Evolutionary conservation across 441 rosid genomes (phyloP).

Genomic region (Flueggea neowawraea): DNA sequence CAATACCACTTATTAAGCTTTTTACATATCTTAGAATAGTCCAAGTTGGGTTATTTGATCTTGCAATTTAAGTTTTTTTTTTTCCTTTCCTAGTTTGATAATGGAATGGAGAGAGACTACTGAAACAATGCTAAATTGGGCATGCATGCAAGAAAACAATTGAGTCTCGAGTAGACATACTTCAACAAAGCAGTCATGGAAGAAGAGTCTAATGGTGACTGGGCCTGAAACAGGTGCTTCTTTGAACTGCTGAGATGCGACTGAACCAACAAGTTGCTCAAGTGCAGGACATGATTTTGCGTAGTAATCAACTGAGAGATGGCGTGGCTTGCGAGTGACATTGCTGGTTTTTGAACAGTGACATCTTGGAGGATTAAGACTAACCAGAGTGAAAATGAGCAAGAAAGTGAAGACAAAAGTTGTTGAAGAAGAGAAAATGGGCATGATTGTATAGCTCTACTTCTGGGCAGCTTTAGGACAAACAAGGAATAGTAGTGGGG

Average conservation of each 20-base stretch:
- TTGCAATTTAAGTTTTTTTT: too few relatives aligned
- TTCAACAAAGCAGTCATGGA: slow-evolving; percentile 63
- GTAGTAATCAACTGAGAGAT: slow-evolving; percentile 48
- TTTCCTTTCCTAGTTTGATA: too few relatives aligned
- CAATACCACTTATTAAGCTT: background rate
- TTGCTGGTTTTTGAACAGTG: slow-evolving; percentile 12
- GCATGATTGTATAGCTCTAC: slow-evolving; percentile 28
- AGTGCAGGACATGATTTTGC: slow-evolving; percentile 33
- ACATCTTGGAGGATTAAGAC: slow-evolving; percentile 10
- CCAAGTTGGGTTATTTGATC: too few relatives aligned
- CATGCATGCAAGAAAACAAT: slow-evolving; percentile 10
- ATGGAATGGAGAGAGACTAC: too few relatives aligned
- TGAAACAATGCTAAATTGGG: background rate
- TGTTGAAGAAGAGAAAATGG: slow-evolving; percentile 16
- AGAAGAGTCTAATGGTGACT: slow-evolving; percentile 55
- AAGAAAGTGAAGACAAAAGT: slow-evolving; percentile 11
- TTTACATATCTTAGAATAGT: too few relatives aligned
- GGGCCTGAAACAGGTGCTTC: slow-evolving; percentile 46
- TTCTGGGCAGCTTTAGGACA: slow-evolving; percentile 25
- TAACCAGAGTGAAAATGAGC: slow-evolving; percentile 19
- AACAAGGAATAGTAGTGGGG: background rate
- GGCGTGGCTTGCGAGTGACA: slow-evolving; percentile 23
- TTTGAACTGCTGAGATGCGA: slow-evolving; percentile 28
- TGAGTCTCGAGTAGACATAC: slow-evolving; percentile 20
- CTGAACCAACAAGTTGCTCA: slow-evolving; percentile 45